phyloP scores from a whole-genome alignment of 371 early-diverging fungal species.

The Batkoa obscura region DNA sequence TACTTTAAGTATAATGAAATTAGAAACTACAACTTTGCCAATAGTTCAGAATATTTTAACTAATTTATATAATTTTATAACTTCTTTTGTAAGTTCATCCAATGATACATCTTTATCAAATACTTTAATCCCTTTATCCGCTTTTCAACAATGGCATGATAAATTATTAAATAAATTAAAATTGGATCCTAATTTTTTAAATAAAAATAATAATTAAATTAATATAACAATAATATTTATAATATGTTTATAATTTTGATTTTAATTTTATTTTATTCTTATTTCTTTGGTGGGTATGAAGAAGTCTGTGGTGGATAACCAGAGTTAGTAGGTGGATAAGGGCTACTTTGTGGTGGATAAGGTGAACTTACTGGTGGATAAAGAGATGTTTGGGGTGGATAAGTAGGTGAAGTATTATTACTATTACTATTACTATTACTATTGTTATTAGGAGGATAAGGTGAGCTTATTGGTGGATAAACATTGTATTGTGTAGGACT shows the following conservation, averaged over 20 bases:
- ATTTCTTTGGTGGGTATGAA: not conserved
- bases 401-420: not conserved
- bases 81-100: constrained; percentile 43
- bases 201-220: not conserved
- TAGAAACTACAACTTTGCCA: constrained; percentile 9
- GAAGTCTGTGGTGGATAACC: not conserved
- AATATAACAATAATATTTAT: no score
- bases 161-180: constrained; percentile 33
- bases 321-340: not conserved
- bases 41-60: constrained; percentile 29
- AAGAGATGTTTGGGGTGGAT: not conserved
- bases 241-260: no score
- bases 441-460: not conserved
- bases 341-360: not conserved
- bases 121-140: constrained; percentile 40
- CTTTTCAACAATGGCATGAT: constrained; percentile 77
- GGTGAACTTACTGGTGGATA: not conserved
- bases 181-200: constrained; percentile 23
- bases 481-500: not conserved
- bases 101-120: constrained; percentile 19
- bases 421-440: not conserved
- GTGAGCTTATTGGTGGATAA: not conserved
- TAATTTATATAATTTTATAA: constrained; percentile 57
- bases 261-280: no score
- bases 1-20: not conserved